These are phyloP conservation scores for Acacia acuminata DNA, from an alignment of 306 rosid species.

Conservation along the genomic window DNA sequence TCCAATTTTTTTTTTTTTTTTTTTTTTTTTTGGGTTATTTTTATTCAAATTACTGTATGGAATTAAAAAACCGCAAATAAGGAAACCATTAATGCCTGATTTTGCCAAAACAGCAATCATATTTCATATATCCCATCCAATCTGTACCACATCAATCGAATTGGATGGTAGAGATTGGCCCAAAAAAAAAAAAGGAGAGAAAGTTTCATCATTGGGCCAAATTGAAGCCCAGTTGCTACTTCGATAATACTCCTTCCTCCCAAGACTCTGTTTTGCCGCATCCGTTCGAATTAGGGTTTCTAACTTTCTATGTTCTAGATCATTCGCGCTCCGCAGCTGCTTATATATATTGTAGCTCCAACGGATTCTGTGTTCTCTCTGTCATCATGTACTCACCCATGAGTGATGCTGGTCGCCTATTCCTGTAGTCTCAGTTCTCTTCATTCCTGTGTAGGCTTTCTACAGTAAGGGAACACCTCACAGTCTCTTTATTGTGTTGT, in stretches of 20 bases:
- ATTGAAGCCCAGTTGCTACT: not conserved
- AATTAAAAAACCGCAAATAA: no score
- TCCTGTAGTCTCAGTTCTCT: no score
- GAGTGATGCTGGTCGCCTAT: not conserved
- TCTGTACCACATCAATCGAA: not conserved
- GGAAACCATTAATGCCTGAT: no score
- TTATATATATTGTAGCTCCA: not conserved
- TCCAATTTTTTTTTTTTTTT: no score
- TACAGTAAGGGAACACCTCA: not conserved
- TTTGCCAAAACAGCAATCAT: no score
- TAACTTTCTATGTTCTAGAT: not conserved
- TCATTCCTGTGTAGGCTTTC: not conserved
- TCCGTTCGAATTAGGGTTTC: constrained; percentile 21
- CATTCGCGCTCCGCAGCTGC: not conserved
- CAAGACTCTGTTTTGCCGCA: not conserved
- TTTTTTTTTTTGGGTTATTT: no score
- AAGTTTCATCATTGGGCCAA: not conserved
- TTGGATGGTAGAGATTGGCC: not conserved
- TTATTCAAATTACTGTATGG: not conserved
- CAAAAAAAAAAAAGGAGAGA: not conserved
- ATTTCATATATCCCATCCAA: no score
- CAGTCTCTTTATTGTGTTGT: not conserved
- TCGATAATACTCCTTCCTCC: not conserved
- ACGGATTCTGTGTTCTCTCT: accelerated
- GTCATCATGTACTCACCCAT: not conserved